These are phyloP conservation scores for Cyclanthera cordifolia DNA, from an alignment of 306 rosid genomes.

Conservation along the genomic window DNA sequence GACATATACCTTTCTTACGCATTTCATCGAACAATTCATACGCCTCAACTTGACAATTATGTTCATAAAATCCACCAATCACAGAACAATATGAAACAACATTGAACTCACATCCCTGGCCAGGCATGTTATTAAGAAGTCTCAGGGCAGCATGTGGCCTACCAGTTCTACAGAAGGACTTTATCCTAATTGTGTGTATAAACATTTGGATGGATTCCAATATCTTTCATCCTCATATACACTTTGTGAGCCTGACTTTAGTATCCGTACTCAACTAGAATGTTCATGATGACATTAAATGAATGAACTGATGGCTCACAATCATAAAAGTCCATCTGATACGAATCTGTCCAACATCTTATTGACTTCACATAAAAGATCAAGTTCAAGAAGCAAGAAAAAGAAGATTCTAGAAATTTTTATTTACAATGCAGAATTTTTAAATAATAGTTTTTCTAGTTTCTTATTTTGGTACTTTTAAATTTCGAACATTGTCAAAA, in stretches of 20 bases:
- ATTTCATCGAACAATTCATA: constrained; percentile 55
- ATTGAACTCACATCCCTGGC: constrained; percentile 50
- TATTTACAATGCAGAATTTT: no score
- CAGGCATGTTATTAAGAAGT: constrained; percentile 64
- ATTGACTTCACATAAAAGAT: no score
- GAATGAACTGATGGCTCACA: constrained; percentile 70
- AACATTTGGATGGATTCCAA: constrained; percentile 55
- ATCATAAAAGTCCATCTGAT: constrained; percentile 72
- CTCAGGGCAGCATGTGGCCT: constrained; percentile 65
- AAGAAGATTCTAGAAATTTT: no score
- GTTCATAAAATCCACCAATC: constrained; percentile 55
- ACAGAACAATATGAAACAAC: constrained; percentile 74
- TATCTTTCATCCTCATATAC: constrained; percentile 64
- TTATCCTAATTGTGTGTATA: constrained; percentile 70
- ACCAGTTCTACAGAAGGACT: constrained; percentile 59
- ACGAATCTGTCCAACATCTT: no score
- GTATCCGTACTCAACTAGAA: constrained; percentile 48
- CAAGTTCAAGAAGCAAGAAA: no score
- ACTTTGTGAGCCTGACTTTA: constrained; percentile 66
- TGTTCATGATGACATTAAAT: constrained; percentile 64
- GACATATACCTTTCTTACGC: constrained; percentile 44
- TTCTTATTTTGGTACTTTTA: no score
- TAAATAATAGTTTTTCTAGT: no score
- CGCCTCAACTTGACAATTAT: constrained; percentile 29
- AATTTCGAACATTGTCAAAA: no score